Evolutionary conservation across 73 alveolate species (phyloP), one percentile per base, ranked within the genome.

Genomic region (Tetrahymena elliotti): DNA sequence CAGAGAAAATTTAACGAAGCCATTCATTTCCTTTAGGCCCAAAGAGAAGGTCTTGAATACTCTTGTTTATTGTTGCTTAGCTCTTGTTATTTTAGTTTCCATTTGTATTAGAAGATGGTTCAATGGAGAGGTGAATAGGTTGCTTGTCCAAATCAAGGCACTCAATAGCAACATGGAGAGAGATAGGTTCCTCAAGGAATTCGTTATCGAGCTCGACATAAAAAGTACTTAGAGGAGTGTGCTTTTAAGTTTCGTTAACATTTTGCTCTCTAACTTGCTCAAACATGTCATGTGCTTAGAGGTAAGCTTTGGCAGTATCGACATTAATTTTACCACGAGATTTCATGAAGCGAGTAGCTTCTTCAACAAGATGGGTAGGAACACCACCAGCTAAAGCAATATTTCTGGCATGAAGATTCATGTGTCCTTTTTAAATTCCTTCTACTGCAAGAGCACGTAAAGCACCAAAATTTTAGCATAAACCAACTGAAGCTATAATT

Each of bases 351-450:
- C 97, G 96, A 37, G 98, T 99, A 12, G 98, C 99, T 92, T 99
- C 99, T 10, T 96, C 96, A 20, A 99, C 98, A 38, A 99, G 84
- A 93, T 97, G 97, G 38, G 96, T 97, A 5, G 99, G 99, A 1
- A 98, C 97, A 12, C 99, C 99, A 22, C 99, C 99, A 38, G 98
- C 93, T 35, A 98, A 96, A 3, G 99, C 99, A 12, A 99, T 97
- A 96, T 99, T 99, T 95, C 98, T 97, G 0, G 99, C 99, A 97
- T 99, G 99, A 31, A 99, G 96, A 93, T 97, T 98, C 99, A 99
- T 99, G 94, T 99, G 99, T 34, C 99, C 99, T 96, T 97, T 98
- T 92, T 99, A 97, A 47, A 99, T 98, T 9, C 99, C 99, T 95
- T 99, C 99, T 38, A 98, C 95, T 34, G 98, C 98, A 52, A 99